A percentile compares a stretch with the other conserved stretches of the same genome.
Evolutionary conservation across 768 basidiomycete species (phyloP).

Genomic region (Artomyces pyxidatus): DNA sequence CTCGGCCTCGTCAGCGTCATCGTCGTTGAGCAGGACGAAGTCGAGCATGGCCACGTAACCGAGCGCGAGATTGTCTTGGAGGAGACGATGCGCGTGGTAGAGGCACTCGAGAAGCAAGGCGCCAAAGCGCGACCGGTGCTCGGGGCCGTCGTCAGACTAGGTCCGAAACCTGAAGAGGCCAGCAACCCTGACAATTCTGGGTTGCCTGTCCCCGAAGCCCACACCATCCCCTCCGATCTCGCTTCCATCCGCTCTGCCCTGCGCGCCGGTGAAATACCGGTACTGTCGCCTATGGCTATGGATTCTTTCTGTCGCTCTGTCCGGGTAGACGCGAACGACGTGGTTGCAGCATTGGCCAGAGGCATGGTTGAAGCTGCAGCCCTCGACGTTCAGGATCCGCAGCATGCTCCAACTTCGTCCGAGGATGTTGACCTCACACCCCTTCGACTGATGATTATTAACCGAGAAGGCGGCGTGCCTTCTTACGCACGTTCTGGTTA

Average conservation of each 20-base stretch:
- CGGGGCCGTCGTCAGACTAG: conserved; percentile 77
- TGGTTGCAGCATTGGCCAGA: conserved; percentile 77
- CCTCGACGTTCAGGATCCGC: conserved; percentile 31
- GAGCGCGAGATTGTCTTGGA: conserved; percentile 61
- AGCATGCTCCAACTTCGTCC: conserved; percentile 30
- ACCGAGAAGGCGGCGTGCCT: conserved; percentile 91
- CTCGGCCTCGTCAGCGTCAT: conserved; percentile 94
- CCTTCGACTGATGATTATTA: conserved; percentile 94
- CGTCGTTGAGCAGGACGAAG: conserved; percentile 83
- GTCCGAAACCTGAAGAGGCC: conserved; percentile 55
- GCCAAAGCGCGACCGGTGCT: conserved; percentile 84
- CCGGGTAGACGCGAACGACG: conserved; percentile 80
- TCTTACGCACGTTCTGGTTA: conserved; percentile 93
- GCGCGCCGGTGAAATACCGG: conserved; percentile 91
- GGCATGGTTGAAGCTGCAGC: conserved; percentile 65
- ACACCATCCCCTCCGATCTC: conserved; percentile 74
- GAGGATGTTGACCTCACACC: conserved; percentile 81
- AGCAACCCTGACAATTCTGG: conserved; percentile 26
- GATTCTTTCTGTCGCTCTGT: conserved; percentile 86
- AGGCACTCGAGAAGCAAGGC: conserved; percentile 75
- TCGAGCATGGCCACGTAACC: conserved; percentile 57
- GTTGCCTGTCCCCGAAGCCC: conserved; percentile 56
- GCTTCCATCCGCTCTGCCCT: conserved; percentile 83
- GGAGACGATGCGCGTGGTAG: conserved; percentile 81
- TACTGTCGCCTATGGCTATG: conserved; percentile 86